Base-by-base conservation (phyloP, 176 grass and related monocot genomes). In the Zoysia pacifica region DNA sequence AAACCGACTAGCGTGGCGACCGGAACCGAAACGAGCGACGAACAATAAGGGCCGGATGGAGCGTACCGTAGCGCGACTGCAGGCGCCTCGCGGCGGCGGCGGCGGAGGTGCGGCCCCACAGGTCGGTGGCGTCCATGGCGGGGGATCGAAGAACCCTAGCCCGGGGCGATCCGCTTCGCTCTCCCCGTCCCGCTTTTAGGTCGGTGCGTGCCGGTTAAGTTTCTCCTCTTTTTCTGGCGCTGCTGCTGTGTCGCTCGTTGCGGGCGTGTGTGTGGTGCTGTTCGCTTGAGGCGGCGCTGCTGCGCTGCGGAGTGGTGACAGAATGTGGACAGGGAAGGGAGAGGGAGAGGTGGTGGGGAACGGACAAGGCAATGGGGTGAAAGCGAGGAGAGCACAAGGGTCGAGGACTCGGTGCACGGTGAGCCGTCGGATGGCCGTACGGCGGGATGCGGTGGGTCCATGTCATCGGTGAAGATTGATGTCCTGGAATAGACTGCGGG, bases 1-100 rank as follows among this genome's bases (percentile, higher is more conserved):
- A 49, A 55, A n/a, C 4, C 54, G 48, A 28, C 28, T 28, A 28
- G 28, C 28, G 28, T 28, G 28, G 28, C 28, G 28, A 79, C 11
- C 2, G 5, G n/a, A 61, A 61, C 0, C 45, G n/a, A 35, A 43
- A n/a, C 28, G 28, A 28, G 28, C 28, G 28, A 2, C 5, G 11
- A 55, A 37, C 2, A 41, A 65, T 10, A 11, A 40, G 50, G 18
- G 49, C 3, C 11, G n/a, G 18, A 18, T 37, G 20, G 38, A 5
- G 3, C 73, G 53, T 70, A 87, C 93, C 89, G 59, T 90, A 94
- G 88, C 89, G 86, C 9, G 93, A 85, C 76, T 94, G 93, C 58
- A 94, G 84, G 87, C 89, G 89, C 79, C 84, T 89, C 3, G 87
- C 83, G 14, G 89, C 80, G 70, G 79, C 79, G 62, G 82, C 11